phyloP scores from a whole-genome alignment of 169 alveolate genomes.

The Plasmodium adleri region DNA sequence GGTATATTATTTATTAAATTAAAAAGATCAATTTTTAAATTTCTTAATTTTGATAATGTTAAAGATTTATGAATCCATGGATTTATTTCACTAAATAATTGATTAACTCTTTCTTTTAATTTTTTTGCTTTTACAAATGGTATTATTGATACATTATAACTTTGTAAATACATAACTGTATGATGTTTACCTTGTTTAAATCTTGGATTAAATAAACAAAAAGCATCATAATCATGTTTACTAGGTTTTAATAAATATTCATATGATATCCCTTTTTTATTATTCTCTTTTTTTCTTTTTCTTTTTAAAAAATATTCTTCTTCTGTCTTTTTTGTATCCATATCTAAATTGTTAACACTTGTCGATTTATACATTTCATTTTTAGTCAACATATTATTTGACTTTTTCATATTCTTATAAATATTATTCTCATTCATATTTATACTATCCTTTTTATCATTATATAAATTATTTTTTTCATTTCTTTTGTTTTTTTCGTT shows the following conservation, averaged over 20 bases:
- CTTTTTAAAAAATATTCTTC: conserved; percentile 1
- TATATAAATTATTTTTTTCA: background rate
- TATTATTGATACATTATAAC: conserved; percentile 72
- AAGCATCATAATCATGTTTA: conserved; percentile 72
- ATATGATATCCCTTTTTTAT: conserved; percentile 76
- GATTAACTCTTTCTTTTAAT: conserved; percentile 69
- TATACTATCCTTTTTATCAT: background rate
- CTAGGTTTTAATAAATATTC: conserved; percentile 72
- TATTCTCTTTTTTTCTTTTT: conserved; percentile 35
- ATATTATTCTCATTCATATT: too few relatives aligned
- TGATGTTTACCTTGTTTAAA: conserved; percentile 77
- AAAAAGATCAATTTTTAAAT: conserved; percentile 78
- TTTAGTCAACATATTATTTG: background rate
- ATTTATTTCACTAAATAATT: conserved; percentile 73
- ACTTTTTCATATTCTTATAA: too few relatives aligned
- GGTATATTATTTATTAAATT: conserved; percentile 76
- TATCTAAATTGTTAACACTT: conserved; percentile 4
- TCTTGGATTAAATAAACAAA: conserved; percentile 74
- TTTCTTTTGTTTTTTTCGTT: background rate
- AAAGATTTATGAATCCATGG: conserved; percentile 77
- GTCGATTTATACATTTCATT: background rate
- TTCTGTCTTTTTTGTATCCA: conserved; percentile 7
- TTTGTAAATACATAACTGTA: conserved; percentile 65
- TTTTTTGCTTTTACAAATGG: conserved; percentile 73
- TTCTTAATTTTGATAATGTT: conserved; percentile 74